A percentile compares a stretch with the other conserved stretches of the same genome.
Evolutionary conservation across 2,329 filamentous ascomycete genomes (phyloP).

Genomic region (Aspergillus phoenicis): DNA sequence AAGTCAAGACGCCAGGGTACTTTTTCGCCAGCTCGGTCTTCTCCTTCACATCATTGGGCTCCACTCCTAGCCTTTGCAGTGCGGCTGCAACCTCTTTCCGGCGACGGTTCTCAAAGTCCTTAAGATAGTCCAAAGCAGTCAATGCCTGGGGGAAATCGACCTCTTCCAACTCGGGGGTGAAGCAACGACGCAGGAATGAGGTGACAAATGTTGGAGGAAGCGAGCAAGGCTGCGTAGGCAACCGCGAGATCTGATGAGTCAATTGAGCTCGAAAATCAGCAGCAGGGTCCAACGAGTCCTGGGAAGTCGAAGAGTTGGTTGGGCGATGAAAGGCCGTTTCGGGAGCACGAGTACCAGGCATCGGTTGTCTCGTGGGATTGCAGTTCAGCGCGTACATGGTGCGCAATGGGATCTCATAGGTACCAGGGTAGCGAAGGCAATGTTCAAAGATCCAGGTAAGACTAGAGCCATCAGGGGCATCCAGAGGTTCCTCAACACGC

Average conservation of each 20-base stretch:
- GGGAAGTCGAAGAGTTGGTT: slow-evolving; percentile 31
- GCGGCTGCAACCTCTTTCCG: slow-evolving; percentile 60
- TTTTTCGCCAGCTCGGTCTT: slow-evolving; percentile 52
- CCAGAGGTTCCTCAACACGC: slow-evolving; percentile 21
- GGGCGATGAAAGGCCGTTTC: slow-evolving; percentile 42
- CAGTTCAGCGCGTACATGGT: slow-evolving; percentile 70
- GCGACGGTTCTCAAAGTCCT: slow-evolving; percentile 63
- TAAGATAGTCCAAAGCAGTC: slow-evolving; percentile 67
- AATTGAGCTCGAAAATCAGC: slow-evolving; percentile 47
- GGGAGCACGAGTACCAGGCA: slow-evolving; percentile 28
- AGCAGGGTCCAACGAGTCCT: slow-evolving; percentile 36
- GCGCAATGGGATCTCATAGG: slow-evolving; percentile 67
- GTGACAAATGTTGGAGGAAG: slow-evolving; percentile 65
- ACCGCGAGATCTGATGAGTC: slow-evolving; percentile 57
- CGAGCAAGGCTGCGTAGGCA: slow-evolving; percentile 62
- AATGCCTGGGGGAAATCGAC: slow-evolving; percentile 69
- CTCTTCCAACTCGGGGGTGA: slow-evolving; percentile 56
- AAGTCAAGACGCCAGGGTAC: slow-evolving; percentile 58
- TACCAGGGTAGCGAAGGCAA: slow-evolving; percentile 62
- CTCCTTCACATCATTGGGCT: slow-evolving; percentile 51
- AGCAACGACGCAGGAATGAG: slow-evolving; percentile 62
- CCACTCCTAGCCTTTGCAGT: slow-evolving; percentile 56
- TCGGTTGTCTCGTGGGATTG: slow-evolving; percentile 49
- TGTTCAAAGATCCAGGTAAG: slow-evolving; percentile 61
- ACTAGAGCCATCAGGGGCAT: slow-evolving; percentile 42